Evolutionary conservation across 1,284 basidiomycete species (phyloP).

Genomic region (Naganishia sp.): DNA sequence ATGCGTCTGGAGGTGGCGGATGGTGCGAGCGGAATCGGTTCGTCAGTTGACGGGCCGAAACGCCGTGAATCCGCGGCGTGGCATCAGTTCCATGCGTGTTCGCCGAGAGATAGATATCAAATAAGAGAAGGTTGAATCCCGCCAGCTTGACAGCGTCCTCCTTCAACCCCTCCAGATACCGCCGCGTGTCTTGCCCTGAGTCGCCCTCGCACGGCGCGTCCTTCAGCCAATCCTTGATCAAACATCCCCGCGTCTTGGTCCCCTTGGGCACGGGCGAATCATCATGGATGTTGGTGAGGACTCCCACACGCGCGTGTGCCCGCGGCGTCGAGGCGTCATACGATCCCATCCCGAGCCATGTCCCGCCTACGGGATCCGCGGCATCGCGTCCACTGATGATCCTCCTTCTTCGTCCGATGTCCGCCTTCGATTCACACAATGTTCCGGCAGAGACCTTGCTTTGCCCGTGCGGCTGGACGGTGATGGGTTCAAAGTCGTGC

Average conservation of each 20-base stretch:
- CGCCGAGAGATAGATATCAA: conserved; percentile 36
- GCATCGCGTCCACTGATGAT: conserved; percentile 22
- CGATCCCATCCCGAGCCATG: conserved; percentile 28
- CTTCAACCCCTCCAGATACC: conserved; percentile 22
- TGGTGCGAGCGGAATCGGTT: conserved; percentile 10
- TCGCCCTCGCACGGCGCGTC: neutral
- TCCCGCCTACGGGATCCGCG: conserved; percentile 28
- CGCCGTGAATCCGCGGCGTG: neutral
- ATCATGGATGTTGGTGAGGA: conserved; percentile 50
- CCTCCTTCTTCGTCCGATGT: neutral
- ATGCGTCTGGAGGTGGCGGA: neutral
- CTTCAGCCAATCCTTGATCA: conserved; percentile 17
- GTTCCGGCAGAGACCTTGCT: neutral
- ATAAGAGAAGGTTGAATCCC: conserved; percentile 52
- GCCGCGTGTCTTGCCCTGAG: conserved; percentile 1
- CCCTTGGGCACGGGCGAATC: conserved; percentile 23
- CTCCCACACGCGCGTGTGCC: conserved; percentile 44
- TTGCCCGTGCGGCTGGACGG: conserved; percentile 6
- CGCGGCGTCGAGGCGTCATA: neutral
- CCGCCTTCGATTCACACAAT: neutral
- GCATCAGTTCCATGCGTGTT: neutral
- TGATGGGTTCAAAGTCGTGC: conserved; percentile 45
- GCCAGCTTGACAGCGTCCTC: conserved; percentile 20
- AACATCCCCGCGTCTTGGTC: conserved; percentile 7
- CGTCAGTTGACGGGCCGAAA: conserved; percentile 14